These are phyloP conservation scores for Tolypocladium ovalisporum DNA, from an alignment of 2,329 filamentous ascomycete genomes.

Conservation along the genomic window DNA sequence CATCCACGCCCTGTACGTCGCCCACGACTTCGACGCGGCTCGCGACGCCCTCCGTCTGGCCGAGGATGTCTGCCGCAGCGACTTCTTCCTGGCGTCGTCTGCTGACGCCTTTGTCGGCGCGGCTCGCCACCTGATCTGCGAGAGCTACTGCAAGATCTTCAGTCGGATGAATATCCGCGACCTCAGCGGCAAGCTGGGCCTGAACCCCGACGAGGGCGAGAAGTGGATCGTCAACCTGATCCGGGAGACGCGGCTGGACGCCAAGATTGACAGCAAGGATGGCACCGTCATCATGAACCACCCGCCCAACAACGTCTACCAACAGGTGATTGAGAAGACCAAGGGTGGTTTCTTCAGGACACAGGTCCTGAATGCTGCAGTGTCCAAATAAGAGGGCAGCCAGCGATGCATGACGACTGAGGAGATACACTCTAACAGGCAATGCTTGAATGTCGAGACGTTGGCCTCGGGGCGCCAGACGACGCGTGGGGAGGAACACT, in stretches of 20 bases:
- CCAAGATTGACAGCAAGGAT: constrained; percentile 99
- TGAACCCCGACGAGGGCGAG: constrained; percentile 91
- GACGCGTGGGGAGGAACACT: not conserved
- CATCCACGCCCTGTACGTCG: constrained; percentile 88
- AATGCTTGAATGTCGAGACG: not conserved
- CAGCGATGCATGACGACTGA: not conserved
- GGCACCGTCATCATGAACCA: constrained; percentile 99
- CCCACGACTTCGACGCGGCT: constrained; percentile 83
- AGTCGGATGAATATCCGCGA: constrained; percentile 98
- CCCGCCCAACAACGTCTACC: constrained; percentile 94
- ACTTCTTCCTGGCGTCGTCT: constrained; percentile 87
- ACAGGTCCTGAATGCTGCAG: constrained; percentile 72
- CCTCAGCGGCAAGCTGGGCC: constrained; percentile 78
- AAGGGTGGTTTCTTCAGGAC: constrained; percentile 99
- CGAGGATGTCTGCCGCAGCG: constrained; percentile 80
- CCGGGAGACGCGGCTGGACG: constrained; percentile 90
- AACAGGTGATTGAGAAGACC: constrained; percentile 97
- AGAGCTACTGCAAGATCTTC: constrained; percentile 99
- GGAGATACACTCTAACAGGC: not conserved
- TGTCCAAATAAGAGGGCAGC: constrained; percentile 34
- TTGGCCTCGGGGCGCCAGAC: not conserved
- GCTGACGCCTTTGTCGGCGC: constrained; percentile 88
- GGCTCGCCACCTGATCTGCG: constrained; percentile 91
- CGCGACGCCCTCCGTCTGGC: constrained; percentile 76
- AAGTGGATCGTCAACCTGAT: constrained; percentile 99